Evolutionary conservation across 805 yeast species (phyloP).

Genomic region (Metschnikowia continentalis): DNA sequence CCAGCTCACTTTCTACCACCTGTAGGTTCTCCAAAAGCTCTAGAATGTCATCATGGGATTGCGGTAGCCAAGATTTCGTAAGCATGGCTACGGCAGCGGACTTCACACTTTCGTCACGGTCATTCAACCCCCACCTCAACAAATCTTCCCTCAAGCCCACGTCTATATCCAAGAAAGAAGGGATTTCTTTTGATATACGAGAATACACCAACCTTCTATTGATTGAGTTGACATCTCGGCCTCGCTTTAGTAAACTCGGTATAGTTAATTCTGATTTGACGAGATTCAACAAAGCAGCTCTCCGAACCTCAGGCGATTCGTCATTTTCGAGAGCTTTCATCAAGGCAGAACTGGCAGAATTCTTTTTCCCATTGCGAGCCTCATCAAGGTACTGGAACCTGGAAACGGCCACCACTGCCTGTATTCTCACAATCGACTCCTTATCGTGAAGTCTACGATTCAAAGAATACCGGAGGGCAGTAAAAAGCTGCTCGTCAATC

Average conservation of each 20-base stretch:
- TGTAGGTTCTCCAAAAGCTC: slow-evolving; percentile 69
- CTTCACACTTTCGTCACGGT: slow-evolving; percentile 72
- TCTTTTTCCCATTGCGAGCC: slow-evolving; percentile 19
- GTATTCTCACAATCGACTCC: slow-evolving; percentile 76
- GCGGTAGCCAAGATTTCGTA: slow-evolving; percentile 65
- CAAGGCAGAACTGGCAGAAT: slow-evolving; percentile 24
- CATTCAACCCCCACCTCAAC: slow-evolving; percentile 81
- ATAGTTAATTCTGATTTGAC: slow-evolving; percentile 51
- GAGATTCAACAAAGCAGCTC: slow-evolving; percentile 75
- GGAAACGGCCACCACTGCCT: slow-evolving; percentile 76
- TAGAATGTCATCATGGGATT: slow-evolving; percentile 63
- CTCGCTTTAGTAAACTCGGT: slow-evolving; percentile 67
- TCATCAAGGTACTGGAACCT: slow-evolving; percentile 56
- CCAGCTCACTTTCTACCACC: slow-evolving; percentile 62
- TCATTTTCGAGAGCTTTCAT: slow-evolving; percentile 65
- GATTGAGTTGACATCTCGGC: slow-evolving; percentile 69
- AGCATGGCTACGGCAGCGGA: slow-evolving; percentile 71
- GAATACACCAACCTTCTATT: slow-evolving; percentile 74
- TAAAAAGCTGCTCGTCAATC: slow-evolving; percentile 68
- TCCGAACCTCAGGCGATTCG: slow-evolving; percentile 81
- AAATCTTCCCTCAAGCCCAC: slow-evolving; percentile 62
- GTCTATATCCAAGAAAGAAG: slow-evolving; percentile 43
- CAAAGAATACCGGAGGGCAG: slow-evolving; percentile 56
- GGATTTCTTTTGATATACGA: slow-evolving; percentile 61
- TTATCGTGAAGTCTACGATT: slow-evolving; percentile 65